Evolutionary conservation across 2,329 filamentous ascomycete species (phyloP), one percentile per base, ranked within the genome.

Genomic region (Aureobasidium sp.): DNA sequence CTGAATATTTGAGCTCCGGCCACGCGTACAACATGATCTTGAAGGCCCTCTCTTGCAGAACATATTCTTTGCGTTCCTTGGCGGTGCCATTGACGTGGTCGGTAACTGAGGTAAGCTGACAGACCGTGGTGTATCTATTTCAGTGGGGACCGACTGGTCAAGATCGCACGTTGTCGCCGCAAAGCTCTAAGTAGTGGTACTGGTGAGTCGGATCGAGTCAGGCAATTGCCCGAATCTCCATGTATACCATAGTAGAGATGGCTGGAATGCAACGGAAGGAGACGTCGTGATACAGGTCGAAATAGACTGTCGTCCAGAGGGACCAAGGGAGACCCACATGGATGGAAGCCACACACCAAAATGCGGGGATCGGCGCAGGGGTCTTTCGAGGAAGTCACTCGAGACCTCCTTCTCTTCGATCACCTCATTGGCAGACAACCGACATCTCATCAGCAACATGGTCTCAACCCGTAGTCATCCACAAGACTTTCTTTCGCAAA

Each of bases 391-490:
- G 31, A 34, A 34, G 31, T 11, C 12, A 34, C 31, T 34, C 31
- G 31, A 34, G 12, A 34, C 31, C 31, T 34, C 15, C 37, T 6
- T 42, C 51, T 17, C 20, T 51, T 42, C 5, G 37, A 2, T 20
- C 20, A n/a, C 3, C 20, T 25, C 11, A 31, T 31, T 31, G 31
- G 31, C 8, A 34, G 31, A 34, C 12, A 34, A 12, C 12, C 31
- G 31, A 34, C 22, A 29, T 31, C 14, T 36, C 17, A 15, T 27
- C 55, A 22, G 42, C 55, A 48, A 62, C 22, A 84, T 84, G 82
- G 82, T 84, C 58, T 82, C 80, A 37, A 84, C 82, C 41, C 79
- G 82, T 67, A 76, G 79, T 25, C 82, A 84, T 66, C 81, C 81
- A 29, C 69, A 74, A 48, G 78, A 79, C 42, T 83, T 82, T 66